phyloP scores from a whole-genome alignment of 495 filamentous ascomycete species.

The Neurospora hispaniola region DNA sequence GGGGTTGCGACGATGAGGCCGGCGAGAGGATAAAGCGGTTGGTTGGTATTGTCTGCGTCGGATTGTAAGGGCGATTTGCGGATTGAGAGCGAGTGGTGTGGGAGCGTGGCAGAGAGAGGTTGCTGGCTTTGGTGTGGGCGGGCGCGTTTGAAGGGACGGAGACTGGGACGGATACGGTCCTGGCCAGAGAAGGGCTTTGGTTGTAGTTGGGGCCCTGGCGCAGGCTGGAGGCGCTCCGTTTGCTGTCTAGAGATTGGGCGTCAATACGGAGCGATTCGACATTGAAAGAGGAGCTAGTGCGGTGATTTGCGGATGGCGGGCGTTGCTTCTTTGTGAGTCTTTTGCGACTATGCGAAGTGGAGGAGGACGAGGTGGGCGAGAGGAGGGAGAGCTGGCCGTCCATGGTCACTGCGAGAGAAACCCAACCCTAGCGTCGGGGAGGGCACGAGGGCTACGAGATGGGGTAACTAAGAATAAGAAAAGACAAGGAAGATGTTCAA shows the following conservation, averaged over 20 bases:
- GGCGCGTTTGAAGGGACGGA: constrained; percentile 28
- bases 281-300: constrained; percentile 28
- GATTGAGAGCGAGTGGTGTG: constrained; percentile 18
- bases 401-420: constrained; percentile 22
- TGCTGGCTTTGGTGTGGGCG: constrained; percentile 12
- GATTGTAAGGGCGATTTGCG: constrained; percentile 17
- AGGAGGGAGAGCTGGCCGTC: constrained; percentile 26
- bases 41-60: constrained; percentile 26
- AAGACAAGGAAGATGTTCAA: constrained; percentile 11
- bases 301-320: constrained; percentile 29
- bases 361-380: constrained; percentile 20
- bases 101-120: constrained; percentile 30
- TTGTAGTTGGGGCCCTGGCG: constrained; percentile 52
- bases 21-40: constrained; percentile 19
- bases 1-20: constrained; percentile 4
- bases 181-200: constrained; percentile 39
- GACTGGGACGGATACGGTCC: constrained; percentile 8
- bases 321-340: constrained; percentile 44
- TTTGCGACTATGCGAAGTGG: constrained; percentile 32
- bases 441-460: constrained; percentile 16
- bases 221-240: constrained; percentile 46
- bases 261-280: constrained; percentile 37
- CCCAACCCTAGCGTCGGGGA: constrained; percentile 12
- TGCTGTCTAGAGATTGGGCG: constrained; percentile 41
- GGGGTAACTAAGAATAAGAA: constrained; percentile 16